Base-by-base conservation (phyloP, 805 yeast genomes). In the Saccharomycopsis microspora region DNA sequence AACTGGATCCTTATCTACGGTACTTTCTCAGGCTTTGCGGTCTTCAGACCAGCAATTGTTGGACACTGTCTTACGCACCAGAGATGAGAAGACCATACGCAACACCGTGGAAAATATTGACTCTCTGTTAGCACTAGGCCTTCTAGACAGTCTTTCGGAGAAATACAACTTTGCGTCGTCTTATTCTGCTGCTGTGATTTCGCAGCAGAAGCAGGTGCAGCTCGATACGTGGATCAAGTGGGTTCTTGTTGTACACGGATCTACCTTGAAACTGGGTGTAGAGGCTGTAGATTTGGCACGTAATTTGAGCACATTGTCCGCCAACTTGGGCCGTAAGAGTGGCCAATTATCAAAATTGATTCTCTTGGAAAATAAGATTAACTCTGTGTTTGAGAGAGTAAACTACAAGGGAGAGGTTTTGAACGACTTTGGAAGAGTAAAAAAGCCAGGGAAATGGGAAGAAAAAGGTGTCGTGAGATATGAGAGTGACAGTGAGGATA, bases 11-110 rank as follows among this genome's bases (percentile, higher is more conserved):
- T 75, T 89, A 51, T 78, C 96, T 1, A 80, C 84, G 1, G 77
- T 93, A n/a, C 70, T 93, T 41, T 71, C 89, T 9, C 98, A 93
- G 66, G 90, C 98, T 0, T 71, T 93, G 53, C 80, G 78, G 57
- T 80, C 94, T 27, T 85, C 85, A 58, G 99, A 93, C 61, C 88
- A 81, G 57, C 68, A 93, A 6, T 69, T 93, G 48, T 70, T 93
- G 53, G 97, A 93, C 62, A 78, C 86, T 3, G 95, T 95, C 8
- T 70, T 93, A 54, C 60, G 66, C 52, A 69, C 69, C 50, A 61
- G 71, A 28, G 78, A 77, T 54, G 75, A 76, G 43, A 68, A 62
- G 30, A 70, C 74, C 48, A 70, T 79, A 50, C 70, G 74, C 60
- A 64, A 71, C 9, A 74, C 85, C 0, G 71, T 83, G 39, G 71